Base-by-base conservation (phyloP, 2,329 filamentous ascomycete genomes). In the Epicoccum nigrum region DNA sequence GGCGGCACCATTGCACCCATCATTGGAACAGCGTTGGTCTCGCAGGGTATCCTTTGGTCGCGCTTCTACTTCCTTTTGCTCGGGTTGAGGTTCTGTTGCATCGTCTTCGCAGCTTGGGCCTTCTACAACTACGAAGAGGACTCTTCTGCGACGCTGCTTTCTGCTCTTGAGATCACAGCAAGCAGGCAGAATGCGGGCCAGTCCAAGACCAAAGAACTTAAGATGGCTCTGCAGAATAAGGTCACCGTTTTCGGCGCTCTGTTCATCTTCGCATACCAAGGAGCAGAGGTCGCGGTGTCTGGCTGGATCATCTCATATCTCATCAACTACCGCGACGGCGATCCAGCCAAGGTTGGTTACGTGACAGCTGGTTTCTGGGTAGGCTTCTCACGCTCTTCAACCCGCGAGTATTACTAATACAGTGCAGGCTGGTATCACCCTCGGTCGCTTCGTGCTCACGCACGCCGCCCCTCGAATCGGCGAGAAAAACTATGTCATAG, bases 221-320 rank as follows among this genome's bases (percentile, higher is more conserved):
- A 74, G 48, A 69, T 76, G 43, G 79, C 82, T 2, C 60, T 86
- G 25, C 75, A 75, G 50, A 81, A 79, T 59, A 76, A 73, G 25
- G 80, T 86, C 4, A 89, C 92, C 0, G 73, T 94, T 1, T 79
- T 94, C 0, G 89, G 89, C 3, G 87, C 90, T 0, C 71, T 90
- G 8, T 94, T 94, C 77, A 89, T 94, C 70, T 94, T 95, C 70
- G 84, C 86, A 20, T 95, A 96, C 71, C 89, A 94, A 72, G 90
- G 90, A 27, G 87, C 88, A 28, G 90, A 95, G 73, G 90, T 95
- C 13, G 86, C 86, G 12, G 89, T 93, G 58, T 90, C 87, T 0
- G 90, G 90, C 45, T 95, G 90, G 91, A 87, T 93, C 40, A 91
- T 93, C 55, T 91, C 88, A 2, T 95, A 92, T 76, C 77, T 95